Percentiles rank a stretch among this genome's conserved stretches.
These are phyloP conservation scores for Pinus albicaulis DNA, from an alignment of 75 land plant species.

Conservation along the genomic window DNA sequence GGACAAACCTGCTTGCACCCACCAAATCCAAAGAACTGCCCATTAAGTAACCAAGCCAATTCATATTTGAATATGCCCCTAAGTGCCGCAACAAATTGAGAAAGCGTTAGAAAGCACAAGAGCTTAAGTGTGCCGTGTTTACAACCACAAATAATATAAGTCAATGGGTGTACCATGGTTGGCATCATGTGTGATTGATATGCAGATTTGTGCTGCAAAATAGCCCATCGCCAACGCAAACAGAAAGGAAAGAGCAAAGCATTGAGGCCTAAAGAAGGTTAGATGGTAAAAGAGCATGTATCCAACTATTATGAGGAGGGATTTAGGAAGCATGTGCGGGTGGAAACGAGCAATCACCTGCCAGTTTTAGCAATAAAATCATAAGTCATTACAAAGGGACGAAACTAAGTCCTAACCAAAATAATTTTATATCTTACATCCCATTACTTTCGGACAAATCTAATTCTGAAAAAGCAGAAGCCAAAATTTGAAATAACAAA, in stretches of 20 bases:
- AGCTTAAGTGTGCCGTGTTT: no score
- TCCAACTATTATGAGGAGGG: slow-evolving; percentile 21
- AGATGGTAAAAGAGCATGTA: slow-evolving; percentile 34
- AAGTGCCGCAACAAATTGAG: no score
- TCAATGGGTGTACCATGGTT: slow-evolving; percentile 33
- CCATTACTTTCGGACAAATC: no score
- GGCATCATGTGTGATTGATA: slow-evolving; percentile 47
- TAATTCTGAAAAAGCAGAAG: no score
- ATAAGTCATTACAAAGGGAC: not conserved
- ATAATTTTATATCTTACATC: no score
- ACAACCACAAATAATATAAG: not conserved
- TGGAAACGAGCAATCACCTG: slow-evolving; percentile 46
- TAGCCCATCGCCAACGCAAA: slow-evolving; percentile 38
- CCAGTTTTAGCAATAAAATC: not conserved
- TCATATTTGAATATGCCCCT: slow-evolving; percentile 31
- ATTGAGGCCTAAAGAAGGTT: slow-evolving; percentile 28
- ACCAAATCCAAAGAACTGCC: slow-evolving; percentile 34
- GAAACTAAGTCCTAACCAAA: no score
- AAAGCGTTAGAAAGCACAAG: no score
- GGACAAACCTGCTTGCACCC: slow-evolving; percentile 46
- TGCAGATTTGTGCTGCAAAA: slow-evolving; percentile 41
- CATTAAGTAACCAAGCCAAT: slow-evolving; percentile 40
- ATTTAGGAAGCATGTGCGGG: slow-evolving; percentile 46
- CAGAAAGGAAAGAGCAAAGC: slow-evolving; percentile 22
- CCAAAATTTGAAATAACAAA: no score